phyloP scores from a whole-genome alignment of 305 asterid genomes.

The Striga hermonthica region DNA sequence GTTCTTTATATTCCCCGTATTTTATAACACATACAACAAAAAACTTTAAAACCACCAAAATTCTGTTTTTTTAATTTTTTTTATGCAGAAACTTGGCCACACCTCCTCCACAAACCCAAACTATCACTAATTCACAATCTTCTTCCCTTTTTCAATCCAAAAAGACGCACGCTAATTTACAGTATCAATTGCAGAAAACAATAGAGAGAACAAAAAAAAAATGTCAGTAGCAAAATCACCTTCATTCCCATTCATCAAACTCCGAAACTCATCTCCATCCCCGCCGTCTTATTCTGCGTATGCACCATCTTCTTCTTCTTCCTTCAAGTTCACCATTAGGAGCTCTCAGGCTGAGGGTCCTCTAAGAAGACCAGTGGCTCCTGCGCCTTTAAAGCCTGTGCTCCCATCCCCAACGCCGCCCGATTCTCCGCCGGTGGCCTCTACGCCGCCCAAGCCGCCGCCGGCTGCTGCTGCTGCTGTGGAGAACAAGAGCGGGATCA shows the following conservation, averaged over 20 bases:
- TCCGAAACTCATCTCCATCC: slow-evolving; percentile 37
- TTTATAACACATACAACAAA: too few relatives aligned
- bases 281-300: slow-evolving; percentile 34
- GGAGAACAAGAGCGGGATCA: slow-evolving; percentile 49
- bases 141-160: slow-evolving; percentile 30
- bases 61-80: too few relatives aligned
- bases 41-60: too few relatives aligned
- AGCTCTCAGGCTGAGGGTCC: slow-evolving; percentile 85
- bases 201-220: slow-evolving; percentile 25
- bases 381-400: slow-evolving; percentile 66
- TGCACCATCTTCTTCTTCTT: slow-evolving; percentile 37
- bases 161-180: slow-evolving; percentile 23
- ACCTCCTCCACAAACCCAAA: slow-evolving; percentile 54
- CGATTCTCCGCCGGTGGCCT: slow-evolving; percentile 34
- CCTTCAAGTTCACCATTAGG: slow-evolving; percentile 56
- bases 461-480: slow-evolving; percentile 39
- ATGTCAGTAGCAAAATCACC: slow-evolving; percentile 90
- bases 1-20: too few relatives aligned
- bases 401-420: slow-evolving; percentile 35
- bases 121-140: slow-evolving; percentile 44
- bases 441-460: slow-evolving; percentile 43
- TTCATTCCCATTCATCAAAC: slow-evolving; percentile 68
- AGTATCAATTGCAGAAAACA: slow-evolving; percentile 13
- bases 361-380: slow-evolving; percentile 78
- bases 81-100: slow-evolving; percentile 41